Evolutionary conservation across 106 monocot species (phyloP), one percentile per base, ranked within the genome.

Genomic region (Dendrobium huoshanense): DNA sequence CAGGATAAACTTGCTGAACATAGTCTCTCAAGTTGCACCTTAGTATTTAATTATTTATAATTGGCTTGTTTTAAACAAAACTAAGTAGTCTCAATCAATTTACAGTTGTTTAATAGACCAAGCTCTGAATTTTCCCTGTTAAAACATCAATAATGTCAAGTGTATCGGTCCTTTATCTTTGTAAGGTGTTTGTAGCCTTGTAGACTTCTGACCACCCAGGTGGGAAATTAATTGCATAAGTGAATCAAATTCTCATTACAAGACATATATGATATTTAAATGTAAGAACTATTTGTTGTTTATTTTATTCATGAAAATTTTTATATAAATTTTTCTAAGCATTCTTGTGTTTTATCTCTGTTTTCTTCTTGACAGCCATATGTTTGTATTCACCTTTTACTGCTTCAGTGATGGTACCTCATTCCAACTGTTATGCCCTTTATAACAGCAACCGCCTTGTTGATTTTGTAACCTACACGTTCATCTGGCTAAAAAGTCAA

Each of bases 391-490:
- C 74, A 55, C 87, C 78, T 42, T 44, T 70, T 42, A 77, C 77
- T 75, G 80, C 80, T 0, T 73, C 88, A 31, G 83, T 85, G 56
- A 79, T 80, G 18, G 86, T 88, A 47, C 96, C 96, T 8, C 67
- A 45, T 78, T 96, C 94, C 59, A 85, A 90, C 80, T 96, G 96
- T 85, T 96, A 92, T 72, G 89, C 82, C 42, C 76, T 96, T 77
- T 87, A 92, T 58, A 96, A 96, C 75, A 88, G 80, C 79, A 96
- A 94, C 24, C 85, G 67, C 72, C 96, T 96, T 84, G 80, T 89
- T 80, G 96, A 96, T 85, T 96, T 90, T 79, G 96, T 94, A 96
- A 94, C 92, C 96, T 91, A 42, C 29, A 44, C 44, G 67, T 55
- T 80, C 61, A 79, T 82, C 55, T 47, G 15, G 22, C 75, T 47